phyloP scores from a whole-genome alignment of 2,329 filamentous ascomycete genomes.

The Trichophyton equinum region DNA sequence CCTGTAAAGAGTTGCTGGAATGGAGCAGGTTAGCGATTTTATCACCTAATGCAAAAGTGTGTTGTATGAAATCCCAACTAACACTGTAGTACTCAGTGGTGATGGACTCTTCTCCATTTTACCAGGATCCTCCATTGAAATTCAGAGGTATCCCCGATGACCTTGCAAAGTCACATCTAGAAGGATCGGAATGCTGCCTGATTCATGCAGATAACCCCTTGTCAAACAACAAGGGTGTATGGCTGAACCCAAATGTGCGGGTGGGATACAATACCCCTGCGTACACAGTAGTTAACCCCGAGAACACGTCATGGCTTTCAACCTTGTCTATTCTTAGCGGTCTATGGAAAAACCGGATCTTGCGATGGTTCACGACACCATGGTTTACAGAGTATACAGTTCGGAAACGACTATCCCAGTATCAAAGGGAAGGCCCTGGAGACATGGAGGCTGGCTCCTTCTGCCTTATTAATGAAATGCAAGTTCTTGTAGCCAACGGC shows the following conservation, averaged over 20 bases:
- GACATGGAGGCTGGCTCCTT: slow-evolving; percentile 37
- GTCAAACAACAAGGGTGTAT: slow-evolving; percentile 22
- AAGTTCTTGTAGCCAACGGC: slow-evolving; percentile 45
- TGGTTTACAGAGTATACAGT: slow-evolving; percentile 17
- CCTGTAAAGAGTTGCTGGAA: slow-evolving; percentile 14
- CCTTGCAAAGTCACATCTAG: slow-evolving; percentile 44
- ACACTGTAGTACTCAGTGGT: slow-evolving; percentile 4
- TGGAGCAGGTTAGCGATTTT: slow-evolving; percentile 7
- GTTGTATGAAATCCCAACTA: neutral
- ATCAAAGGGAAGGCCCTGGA: slow-evolving; percentile 13
- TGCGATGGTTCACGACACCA: slow-evolving; percentile 28
- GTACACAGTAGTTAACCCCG: slow-evolving; percentile 32
- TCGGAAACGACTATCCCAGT: slow-evolving; percentile 12
- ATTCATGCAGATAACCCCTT: slow-evolving; percentile 30
- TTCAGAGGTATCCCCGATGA: slow-evolving; percentile 54
- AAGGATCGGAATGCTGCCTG: slow-evolving; percentile 69
- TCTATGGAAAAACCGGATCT: slow-evolving; percentile 45
- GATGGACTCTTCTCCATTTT: slow-evolving; percentile 16
- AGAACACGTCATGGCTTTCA: slow-evolving; percentile 34
- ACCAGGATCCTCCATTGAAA: slow-evolving; percentile 28
- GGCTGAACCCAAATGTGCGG: slow-evolving; percentile 30
- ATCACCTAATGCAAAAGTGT: slow-evolving; percentile 7
- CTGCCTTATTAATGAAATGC: slow-evolving; percentile 51
- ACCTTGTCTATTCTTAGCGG: slow-evolving; percentile 40
- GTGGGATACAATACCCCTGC: slow-evolving; percentile 25